Percentiles rank a stretch among this genome's conserved stretches.
phyloP scores from a whole-genome alignment of 257 asterid genomes.

The Rhazya stricta region DNA sequence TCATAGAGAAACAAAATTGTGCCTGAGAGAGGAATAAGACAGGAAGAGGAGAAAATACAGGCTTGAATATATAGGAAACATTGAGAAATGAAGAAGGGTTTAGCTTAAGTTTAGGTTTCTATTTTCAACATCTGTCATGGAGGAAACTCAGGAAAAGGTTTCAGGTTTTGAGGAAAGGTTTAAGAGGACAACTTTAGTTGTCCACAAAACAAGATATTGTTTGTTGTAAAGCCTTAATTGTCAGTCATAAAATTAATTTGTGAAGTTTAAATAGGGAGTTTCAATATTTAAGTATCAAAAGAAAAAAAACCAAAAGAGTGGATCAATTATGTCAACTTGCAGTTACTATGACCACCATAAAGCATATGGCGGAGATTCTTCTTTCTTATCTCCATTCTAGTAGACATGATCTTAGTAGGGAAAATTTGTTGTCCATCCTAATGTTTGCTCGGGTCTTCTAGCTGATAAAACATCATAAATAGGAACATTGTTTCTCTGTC shows the following conservation, averaged over 20 bases:
- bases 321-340: no score
- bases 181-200: conserved; percentile 1
- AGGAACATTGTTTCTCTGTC: no score
- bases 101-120: not conserved
- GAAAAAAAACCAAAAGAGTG: no score
- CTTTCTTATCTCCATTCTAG: no score
- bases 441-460: no score
- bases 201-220: not conserved
- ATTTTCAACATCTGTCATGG: not conserved
- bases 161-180: not conserved
- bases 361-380: no score
- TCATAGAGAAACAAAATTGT: not conserved
- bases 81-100: not conserved
- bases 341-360: no score
- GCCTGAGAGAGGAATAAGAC: not conserved
- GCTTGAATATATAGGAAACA: not conserved
- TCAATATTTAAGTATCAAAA: no score
- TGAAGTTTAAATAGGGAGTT: not conserved
- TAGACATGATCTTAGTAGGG: no score
- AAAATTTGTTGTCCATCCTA: no score
- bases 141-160: not conserved
- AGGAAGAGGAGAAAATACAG: not conserved
- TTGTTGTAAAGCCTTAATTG: not conserved
- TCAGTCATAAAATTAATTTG: not conserved
- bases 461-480: no score